Percentiles rank a stretch among this genome's conserved stretches.
phyloP scores from a whole-genome alignment of 2,329 filamentous ascomycete genomes.

The Epichloe typhina region DNA sequence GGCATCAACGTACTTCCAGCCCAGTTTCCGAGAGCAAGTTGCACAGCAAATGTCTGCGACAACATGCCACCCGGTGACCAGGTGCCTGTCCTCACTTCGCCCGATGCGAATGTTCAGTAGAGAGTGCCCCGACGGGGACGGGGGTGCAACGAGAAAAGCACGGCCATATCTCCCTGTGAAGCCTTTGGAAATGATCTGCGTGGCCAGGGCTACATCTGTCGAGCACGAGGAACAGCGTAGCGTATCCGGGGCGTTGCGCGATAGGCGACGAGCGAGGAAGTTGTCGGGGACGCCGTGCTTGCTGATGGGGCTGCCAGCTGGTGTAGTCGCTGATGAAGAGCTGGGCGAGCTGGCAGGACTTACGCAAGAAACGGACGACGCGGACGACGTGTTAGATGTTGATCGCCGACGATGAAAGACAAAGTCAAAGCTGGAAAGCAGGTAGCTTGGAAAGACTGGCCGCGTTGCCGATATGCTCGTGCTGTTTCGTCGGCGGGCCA shows the following conservation, averaged over 20 bases:
- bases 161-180: slow-evolving; percentile 54
- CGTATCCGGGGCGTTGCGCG: slow-evolving; percentile 36
- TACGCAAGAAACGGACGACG: slow-evolving; percentile 19
- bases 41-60: slow-evolving; percentile 50
- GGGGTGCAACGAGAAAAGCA: slow-evolving; percentile 44
- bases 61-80: slow-evolving; percentile 50
- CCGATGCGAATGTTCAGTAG: slow-evolving; percentile 45
- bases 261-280: slow-evolving; percentile 18
- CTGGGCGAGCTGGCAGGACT: slow-evolving; percentile 11
- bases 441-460: slow-evolving; percentile 36
- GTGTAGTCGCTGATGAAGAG: slow-evolving; percentile 17
- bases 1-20: slow-evolving; percentile 58
- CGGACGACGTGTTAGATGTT: slow-evolving; percentile 12
- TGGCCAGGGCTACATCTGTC: slow-evolving; percentile 45
- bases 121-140: slow-evolving; percentile 12
- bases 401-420: slow-evolving; percentile 32
- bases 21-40: slow-evolving; percentile 42
- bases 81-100: slow-evolving; percentile 38
- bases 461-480: slow-evolving; percentile 28
- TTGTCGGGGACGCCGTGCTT: slow-evolving; percentile 5
- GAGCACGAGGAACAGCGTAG: slow-evolving; percentile 46
- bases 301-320: slow-evolving; percentile 13
- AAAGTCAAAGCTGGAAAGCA: slow-evolving; percentile 37
- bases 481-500: slow-evolving; percentile 10
- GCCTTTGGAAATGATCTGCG: slow-evolving; percentile 51